These are phyloP conservation scores for Royoungia palumana DNA, from an alignment of 768 basidiomycete genomes.

Conservation along the genomic window DNA sequence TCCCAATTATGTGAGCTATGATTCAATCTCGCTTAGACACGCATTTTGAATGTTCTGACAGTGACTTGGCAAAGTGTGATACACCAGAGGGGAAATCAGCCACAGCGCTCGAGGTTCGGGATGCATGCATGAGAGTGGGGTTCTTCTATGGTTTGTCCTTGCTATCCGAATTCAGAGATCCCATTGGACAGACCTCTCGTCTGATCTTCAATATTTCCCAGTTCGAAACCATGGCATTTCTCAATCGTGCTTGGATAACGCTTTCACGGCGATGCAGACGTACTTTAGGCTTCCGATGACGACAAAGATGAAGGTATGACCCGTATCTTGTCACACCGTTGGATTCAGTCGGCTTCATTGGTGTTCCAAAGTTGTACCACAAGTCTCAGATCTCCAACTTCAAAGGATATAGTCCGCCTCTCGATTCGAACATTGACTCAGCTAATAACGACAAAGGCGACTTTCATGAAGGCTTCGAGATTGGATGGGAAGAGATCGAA, in stretches of 20 bases:
- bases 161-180: neutral
- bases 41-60: neutral
- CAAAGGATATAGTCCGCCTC: slow-evolving; percentile 69
- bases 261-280: slow-evolving; percentile 46
- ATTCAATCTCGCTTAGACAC: too few species aligned
- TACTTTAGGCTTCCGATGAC: slow-evolving; percentile 69
- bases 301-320: slow-evolving; percentile 61
- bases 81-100: slow-evolving; percentile 34
- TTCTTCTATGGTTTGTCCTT: slow-evolving; percentile 70
- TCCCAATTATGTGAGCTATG: too few species aligned
- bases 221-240: slow-evolving; percentile 77
- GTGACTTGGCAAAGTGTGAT: slow-evolving; percentile 19
- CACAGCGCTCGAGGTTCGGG: slow-evolving; percentile 57
- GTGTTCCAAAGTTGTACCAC: slow-evolving; percentile 56
- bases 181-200: neutral
- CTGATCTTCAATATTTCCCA: slow-evolving; percentile 23
- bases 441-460: slow-evolving; percentile 67
- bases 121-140: slow-evolving; percentile 78
- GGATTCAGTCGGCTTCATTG: too few species aligned
- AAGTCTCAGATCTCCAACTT: slow-evolving; percentile 59
- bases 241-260: slow-evolving; percentile 42
- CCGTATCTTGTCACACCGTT: too few species aligned
- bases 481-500: slow-evolving; percentile 64
- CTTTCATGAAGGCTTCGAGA: slow-evolving; percentile 86
- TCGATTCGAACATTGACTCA: slow-evolving; percentile 74